phyloP scores from a whole-genome alignment of 208 protist species.

The Trypanosoma lewisi region DNA sequence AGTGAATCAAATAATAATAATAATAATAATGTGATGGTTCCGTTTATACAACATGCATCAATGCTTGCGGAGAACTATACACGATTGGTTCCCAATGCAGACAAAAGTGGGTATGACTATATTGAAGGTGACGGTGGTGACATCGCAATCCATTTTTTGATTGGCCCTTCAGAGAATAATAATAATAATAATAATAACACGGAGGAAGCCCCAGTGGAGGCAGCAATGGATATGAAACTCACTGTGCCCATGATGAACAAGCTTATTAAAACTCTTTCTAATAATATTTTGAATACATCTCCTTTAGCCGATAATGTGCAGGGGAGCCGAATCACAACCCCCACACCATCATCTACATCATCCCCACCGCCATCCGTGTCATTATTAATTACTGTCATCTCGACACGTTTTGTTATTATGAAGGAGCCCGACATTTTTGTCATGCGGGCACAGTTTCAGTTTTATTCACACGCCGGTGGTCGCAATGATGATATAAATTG shows the following conservation, averaged over 20 bases:
- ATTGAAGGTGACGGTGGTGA: conserved; percentile 1
- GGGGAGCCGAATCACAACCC: background rate
- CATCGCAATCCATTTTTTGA: conserved; percentile 3
- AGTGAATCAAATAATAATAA: no score
- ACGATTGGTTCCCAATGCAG: conserved; percentile 9
- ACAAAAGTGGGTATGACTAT: conserved; percentile 21
- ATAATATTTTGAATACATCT: background rate
- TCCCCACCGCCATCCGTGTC: background rate
- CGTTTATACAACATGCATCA: conserved; percentile 6
- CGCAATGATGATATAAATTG: background rate
- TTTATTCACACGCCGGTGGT: conserved; percentile 9
- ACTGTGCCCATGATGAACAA: background rate
- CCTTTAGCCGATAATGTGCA: background rate
- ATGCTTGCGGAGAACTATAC: conserved; percentile 14
- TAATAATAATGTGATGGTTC: background rate
- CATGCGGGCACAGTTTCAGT: conserved; percentile 11
- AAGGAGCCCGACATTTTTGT: conserved; percentile 19
- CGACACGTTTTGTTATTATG: conserved; percentile 16
- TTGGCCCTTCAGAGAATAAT: background rate
- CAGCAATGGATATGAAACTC: conserved; percentile 14
- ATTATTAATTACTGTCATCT: conserved; percentile 18
- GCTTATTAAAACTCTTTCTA: background rate
- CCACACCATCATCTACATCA: background rate
- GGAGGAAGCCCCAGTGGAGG: background rate
- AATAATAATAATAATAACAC: background rate